Base-by-base conservation (phyloP, 495 filamentous ascomycete species). In the Aspergillus carlsbadensis region DNA sequence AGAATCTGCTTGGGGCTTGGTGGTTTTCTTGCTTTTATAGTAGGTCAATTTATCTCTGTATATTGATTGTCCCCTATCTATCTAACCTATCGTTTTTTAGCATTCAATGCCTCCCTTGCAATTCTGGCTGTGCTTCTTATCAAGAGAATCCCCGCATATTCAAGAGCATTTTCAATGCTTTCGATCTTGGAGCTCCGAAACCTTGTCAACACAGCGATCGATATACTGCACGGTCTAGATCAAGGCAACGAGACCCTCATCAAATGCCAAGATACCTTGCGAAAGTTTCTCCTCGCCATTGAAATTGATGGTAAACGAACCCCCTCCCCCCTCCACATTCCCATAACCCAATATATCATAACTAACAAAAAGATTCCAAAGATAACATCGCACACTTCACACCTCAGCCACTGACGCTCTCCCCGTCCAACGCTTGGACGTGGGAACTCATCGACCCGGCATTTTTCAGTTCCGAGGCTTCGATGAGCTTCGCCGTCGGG, bases 21-120 rank as follows among this genome's bases (percentile, higher is more conserved):
- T 53, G 50, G 50, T 53, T 53, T 53, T 53, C 37, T 0, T 41
- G 50, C 26, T 53, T 42, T 42, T 53, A 53, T 21, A 42, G 50
- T 53, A 53, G 15, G 50, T 41, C 46, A 10, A 34, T 0, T 5
- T 6, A 33, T 26, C 20, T 20, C 10, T 17, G 33, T 6, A 21
- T 22, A 8, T 40, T n/a, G 3, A 3, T n/a, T 52, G 35, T 37
- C 5, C n/a, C 13, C 13, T 4, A 18, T 5, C 15, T 5, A 21
- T 21, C 43, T 14, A 13, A 36, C 4, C 14, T 8, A 41, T 4
- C 11, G 17, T 18, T 41, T 34, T 4, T 8, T 6, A 49, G 46
- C 46, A 6, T 49, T 49, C 13, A 49, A 49, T 34, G 26, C 46
- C 1, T 15, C 46, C 6, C 31, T 49, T 6, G 46, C 46, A 3